Evolutionary conservation across 257 asterid genomes (phyloP).

Genomic region (Solanum habrochaites): DNA sequence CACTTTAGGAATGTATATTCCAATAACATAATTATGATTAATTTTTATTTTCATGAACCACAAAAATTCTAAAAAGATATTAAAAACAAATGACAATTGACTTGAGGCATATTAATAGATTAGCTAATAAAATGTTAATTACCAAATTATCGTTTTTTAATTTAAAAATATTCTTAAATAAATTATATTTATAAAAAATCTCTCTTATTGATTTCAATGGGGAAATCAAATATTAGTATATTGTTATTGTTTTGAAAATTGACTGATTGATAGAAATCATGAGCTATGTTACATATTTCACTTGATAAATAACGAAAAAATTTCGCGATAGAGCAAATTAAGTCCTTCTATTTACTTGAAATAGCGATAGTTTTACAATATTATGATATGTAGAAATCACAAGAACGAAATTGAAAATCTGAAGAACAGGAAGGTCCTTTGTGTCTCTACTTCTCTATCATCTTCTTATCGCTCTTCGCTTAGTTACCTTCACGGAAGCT

Average conservation of each 20-base stretch:
- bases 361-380: no score
- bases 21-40: accelerated
- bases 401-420: background rate
- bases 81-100: background rate
- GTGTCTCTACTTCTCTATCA: background rate
- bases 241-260: no score
- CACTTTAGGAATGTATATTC: no score
- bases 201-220: no score
- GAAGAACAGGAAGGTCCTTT: background rate
- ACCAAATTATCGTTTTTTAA: background rate
- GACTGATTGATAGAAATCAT: background rate
- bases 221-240: no score
- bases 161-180: background rate
- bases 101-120: background rate
- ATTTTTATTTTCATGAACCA: background rate
- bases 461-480: background rate
- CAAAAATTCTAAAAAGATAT: background rate
- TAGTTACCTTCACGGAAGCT: background rate
- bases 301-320: no score
- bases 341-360: no score
- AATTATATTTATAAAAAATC: no score
- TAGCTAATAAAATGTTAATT: background rate
- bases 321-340: no score
- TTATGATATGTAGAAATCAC: no score
- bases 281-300: no score